Percentiles rank a stretch among this genome's conserved stretches.
phyloP scores from a whole-genome alignment of 164 flowering plant genomes.

The Chimonanthus praecox region DNA sequence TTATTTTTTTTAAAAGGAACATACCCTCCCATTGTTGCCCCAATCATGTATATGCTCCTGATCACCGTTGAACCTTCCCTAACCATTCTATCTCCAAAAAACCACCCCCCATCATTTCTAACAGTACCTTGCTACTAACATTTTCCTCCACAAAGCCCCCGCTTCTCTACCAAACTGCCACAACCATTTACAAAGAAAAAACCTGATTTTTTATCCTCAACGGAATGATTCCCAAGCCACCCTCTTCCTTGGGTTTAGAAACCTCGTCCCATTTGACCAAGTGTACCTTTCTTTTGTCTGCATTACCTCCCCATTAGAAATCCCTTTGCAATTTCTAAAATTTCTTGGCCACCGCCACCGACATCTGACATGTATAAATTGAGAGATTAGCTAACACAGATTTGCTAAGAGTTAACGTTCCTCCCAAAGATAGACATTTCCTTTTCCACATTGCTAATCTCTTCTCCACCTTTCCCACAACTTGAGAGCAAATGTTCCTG shows the following conservation, averaged over 20 bases:
- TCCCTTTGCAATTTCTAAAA: background rate
- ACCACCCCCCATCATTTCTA: background rate
- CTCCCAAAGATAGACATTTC: background rate
- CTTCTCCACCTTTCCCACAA: background rate
- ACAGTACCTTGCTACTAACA: background rate
- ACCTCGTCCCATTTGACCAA: background rate
- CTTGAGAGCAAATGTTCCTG: background rate
- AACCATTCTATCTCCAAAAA: no score
- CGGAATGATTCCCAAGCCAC: background rate
- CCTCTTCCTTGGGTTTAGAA: background rate
- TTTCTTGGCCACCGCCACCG: background rate
- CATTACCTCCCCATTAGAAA: background rate
- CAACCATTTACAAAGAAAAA: no score
- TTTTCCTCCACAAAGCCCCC: no score
- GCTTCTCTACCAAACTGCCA: no score
- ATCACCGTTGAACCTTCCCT: no score
- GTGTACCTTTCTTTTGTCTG: background rate
- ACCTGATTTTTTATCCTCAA: no score
- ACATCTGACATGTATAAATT: background rate
- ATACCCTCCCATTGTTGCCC: no score
- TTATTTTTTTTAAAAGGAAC: no score
- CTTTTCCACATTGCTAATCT: background rate
- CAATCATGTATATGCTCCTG: no score
- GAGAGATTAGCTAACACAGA: background rate
- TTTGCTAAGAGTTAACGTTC: background rate